Percentiles rank a stretch among this genome's conserved stretches.
phyloP scores from a whole-genome alignment of 768 basidiomycete genomes.

The Gloeostereum incarnatum region DNA sequence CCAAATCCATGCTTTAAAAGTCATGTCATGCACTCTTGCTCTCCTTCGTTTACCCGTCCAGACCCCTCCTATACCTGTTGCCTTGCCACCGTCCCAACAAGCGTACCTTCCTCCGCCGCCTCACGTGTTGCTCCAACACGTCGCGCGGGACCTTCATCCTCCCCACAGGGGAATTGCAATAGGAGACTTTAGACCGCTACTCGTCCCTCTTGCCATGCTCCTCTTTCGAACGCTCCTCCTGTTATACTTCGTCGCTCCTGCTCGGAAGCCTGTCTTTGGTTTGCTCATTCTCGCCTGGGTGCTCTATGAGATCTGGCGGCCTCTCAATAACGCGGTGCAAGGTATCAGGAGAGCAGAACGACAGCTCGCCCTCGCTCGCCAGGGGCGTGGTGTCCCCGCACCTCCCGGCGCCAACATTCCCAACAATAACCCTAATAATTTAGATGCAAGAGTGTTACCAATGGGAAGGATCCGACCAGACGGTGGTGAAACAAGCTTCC shows the following conservation, averaged over 20 bases:
- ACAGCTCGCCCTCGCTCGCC: too few species aligned
- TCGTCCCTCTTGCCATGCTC: conserved; percentile 63
- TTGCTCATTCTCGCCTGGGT: conserved; percentile 61
- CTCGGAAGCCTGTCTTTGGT: conserved; percentile 63
- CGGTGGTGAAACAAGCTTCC: too few species aligned
- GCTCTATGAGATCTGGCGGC: conserved; percentile 67
- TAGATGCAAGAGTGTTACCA: neutral
- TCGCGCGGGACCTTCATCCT: conserved; percentile 12
- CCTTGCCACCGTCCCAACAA: conserved; percentile 41
- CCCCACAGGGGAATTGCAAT: too few species aligned
- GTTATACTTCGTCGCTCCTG: conserved; percentile 71
- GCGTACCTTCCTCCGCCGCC: conserved; percentile 10
- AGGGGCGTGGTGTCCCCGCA: conserved; percentile 10
- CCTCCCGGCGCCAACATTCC: neutral
- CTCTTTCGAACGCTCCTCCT: conserved; percentile 56
- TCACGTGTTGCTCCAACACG: neutral
- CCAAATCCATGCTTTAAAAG: conserved; percentile 56
- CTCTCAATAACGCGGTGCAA: too few species aligned
- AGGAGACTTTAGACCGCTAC: conserved; percentile 48
- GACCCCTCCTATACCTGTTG: too few species aligned
- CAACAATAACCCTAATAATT: neutral
- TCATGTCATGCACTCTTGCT: conserved; percentile 51
- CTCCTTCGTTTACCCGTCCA: conserved; percentile 26
- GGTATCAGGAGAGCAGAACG: too few species aligned
- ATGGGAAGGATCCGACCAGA: too few species aligned